These are phyloP conservation scores for Plantago major DNA, from an alignment of 257 asterid genomes.

Conservation along the genomic window DNA sequence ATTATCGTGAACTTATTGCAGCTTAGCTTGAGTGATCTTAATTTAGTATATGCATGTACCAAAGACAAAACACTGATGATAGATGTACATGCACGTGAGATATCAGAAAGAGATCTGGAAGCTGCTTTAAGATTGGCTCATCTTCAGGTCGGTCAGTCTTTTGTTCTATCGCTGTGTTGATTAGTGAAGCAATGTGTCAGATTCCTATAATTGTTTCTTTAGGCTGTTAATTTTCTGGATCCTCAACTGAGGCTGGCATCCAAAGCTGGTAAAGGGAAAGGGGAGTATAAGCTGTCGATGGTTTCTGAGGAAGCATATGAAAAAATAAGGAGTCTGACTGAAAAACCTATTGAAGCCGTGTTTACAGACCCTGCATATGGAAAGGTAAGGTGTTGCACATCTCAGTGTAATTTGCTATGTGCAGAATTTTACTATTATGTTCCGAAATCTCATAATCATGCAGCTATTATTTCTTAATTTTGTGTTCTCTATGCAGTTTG, in stretches of 20 bases:
- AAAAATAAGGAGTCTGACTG: slow-evolving; percentile 72
- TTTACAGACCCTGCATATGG: slow-evolving; percentile 91
- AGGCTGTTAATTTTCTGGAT: slow-evolving; percentile 91
- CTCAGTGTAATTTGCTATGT: slow-evolving; percentile 10
- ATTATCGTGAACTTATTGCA: slow-evolving; percentile 37
- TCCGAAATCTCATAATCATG: slow-evolving; percentile 1
- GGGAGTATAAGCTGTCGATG: slow-evolving; percentile 71
- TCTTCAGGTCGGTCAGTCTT: slow-evolving; percentile 61
- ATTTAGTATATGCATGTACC: slow-evolving; percentile 96
- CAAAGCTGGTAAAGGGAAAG: slow-evolving; percentile 84
- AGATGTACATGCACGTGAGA: slow-evolving; percentile 88
- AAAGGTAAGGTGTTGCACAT: slow-evolving; percentile 48
- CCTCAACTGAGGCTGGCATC: slow-evolving; percentile 89
- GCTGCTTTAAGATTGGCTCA: slow-evolving; percentile 93
- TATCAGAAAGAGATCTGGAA: slow-evolving; percentile 82
- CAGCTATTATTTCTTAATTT: slow-evolving; percentile 11
- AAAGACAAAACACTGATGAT: slow-evolving; percentile 97
- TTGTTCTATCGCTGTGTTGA: slow-evolving; percentile 6
- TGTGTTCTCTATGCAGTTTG: slow-evolving; percentile 54
- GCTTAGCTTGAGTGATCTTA: slow-evolving; percentile 87
- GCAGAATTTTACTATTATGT: slow-evolving; percentile 4
- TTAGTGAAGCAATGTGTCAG: slow-evolving; percentile 18
- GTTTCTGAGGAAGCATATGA: slow-evolving; percentile 61
- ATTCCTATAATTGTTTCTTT: slow-evolving; percentile 33
- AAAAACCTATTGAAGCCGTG: slow-evolving; percentile 82